phyloP scores from a whole-genome alignment of 208 protist species.

The Leptomonas pyrrhocoris region DNA sequence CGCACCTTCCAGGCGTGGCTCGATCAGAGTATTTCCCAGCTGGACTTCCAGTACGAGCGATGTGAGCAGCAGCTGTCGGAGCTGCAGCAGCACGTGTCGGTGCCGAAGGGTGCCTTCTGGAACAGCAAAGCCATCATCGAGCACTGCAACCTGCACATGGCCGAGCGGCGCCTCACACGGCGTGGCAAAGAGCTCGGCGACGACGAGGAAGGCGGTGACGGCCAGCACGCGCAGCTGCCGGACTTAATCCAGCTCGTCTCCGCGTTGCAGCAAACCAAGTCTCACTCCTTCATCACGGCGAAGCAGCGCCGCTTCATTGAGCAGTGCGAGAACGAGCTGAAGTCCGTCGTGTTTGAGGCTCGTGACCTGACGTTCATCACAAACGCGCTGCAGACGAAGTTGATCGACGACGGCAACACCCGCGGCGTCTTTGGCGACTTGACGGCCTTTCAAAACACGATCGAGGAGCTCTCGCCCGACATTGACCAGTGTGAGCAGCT shows the following conservation, averaged over 20 bases:
- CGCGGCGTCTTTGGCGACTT: slow-evolving; percentile 81
- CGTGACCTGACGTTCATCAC: slow-evolving; percentile 83
- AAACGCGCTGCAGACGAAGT: slow-evolving; percentile 85
- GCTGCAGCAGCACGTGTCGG: slow-evolving; percentile 79
- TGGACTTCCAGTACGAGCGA: slow-evolving; percentile 83
- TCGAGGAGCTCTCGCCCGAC: slow-evolving; percentile 87
- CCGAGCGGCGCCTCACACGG: slow-evolving; percentile 63
- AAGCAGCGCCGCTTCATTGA: slow-evolving; percentile 87
- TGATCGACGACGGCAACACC: slow-evolving; percentile 79
- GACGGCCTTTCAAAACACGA: slow-evolving; percentile 79
- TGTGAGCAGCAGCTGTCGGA: slow-evolving; percentile 88
- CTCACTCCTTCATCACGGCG: slow-evolving; percentile 76
- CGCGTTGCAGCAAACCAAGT: slow-evolving; percentile 77
- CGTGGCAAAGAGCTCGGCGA: slow-evolving; percentile 20
- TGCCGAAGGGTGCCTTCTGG: slow-evolving; percentile 76
- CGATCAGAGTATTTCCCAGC: slow-evolving; percentile 75
- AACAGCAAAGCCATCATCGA: slow-evolving; percentile 87
- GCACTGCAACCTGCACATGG: slow-evolving; percentile 89
- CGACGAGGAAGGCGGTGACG: slow-evolving; percentile 28
- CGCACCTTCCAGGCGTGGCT: slow-evolving; percentile 80
- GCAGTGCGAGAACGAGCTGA: slow-evolving; percentile 75
- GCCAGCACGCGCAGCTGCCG: slow-evolving; percentile 56
- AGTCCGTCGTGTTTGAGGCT: slow-evolving; percentile 76
- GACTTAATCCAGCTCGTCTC: slow-evolving; percentile 83
- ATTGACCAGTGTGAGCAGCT: slow-evolving; percentile 90